Evolutionary conservation across 768 basidiomycete genomes (phyloP).

Genomic region (Tylopilus intermedius): DNA sequence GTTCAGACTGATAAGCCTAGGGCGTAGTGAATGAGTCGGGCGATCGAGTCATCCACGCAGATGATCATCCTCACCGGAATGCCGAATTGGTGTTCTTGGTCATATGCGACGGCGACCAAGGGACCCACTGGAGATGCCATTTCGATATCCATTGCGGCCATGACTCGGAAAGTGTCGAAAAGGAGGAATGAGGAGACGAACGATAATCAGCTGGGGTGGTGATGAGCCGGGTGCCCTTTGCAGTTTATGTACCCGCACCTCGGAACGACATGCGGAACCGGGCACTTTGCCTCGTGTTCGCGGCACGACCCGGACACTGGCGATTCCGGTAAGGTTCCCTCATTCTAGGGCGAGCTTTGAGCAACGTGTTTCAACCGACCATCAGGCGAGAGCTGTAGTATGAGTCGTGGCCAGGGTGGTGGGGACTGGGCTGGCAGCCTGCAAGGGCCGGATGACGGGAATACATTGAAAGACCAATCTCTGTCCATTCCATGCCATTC

Average conservation of each 20-base stretch:
- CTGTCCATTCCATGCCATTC: not conserved
- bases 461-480: not conserved
- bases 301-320: constrained; percentile 12
- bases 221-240: constrained; percentile 1
- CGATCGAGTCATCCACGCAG: not conserved
- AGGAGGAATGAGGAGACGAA: not conserved
- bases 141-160: constrained; percentile 29
- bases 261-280: constrained; percentile 23
- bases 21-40: constrained; percentile 3
- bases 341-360: constrained; percentile 8
- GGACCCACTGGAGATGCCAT: constrained; percentile 31
- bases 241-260: constrained; percentile 24
- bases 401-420: not conserved
- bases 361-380: constrained; percentile 11
- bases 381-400: not conserved
- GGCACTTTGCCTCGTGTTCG: constrained; percentile 29
- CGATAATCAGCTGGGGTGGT: constrained; percentile 14
- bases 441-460: not conserved
- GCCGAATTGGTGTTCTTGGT: constrained; percentile 15
- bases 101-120: constrained; percentile 21
- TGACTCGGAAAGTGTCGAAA: constrained; percentile 4
- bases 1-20: constrained; percentile 28
- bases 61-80: constrained; percentile 19
- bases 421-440: not conserved
- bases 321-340: constrained; percentile 3